Evolutionary conservation across 148 eudicot genomes (phyloP).

Genomic region (Dianthus caryophyllus): DNA sequence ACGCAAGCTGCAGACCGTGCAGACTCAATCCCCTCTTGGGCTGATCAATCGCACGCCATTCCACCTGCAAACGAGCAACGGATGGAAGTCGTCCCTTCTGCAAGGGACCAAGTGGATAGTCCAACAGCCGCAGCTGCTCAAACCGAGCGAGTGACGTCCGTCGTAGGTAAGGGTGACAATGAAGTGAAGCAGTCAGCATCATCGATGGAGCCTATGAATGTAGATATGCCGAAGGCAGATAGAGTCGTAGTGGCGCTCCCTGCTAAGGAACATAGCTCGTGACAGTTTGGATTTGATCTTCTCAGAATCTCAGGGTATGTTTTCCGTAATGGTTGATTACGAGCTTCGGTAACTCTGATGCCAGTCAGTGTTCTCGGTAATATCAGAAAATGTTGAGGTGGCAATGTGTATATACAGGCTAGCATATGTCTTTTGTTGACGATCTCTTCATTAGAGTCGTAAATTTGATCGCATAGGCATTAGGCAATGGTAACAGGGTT

Average conservation of each 20-base stretch:
- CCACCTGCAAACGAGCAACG: background rate
- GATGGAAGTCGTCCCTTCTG: conserved; percentile 13
- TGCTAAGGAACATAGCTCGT: conserved; percentile 15
- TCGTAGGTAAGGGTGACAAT: conserved; percentile 13
- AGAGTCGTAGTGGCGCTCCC: conserved; percentile 29
- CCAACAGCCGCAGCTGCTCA: background rate
- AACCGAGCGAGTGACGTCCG: conserved; percentile 12
- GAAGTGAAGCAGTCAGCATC: conserved; percentile 2
- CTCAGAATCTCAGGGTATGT: conserved; percentile 2
- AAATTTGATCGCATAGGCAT: background rate
- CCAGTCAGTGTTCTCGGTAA: background rate
- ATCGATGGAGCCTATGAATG: conserved; percentile 24
- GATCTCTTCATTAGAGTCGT: background rate
- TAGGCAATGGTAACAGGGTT: background rate
- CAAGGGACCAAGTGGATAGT: conserved; percentile 20
- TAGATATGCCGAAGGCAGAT: conserved; percentile 20
- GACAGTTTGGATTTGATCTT: background rate
- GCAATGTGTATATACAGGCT: conserved; percentile 13
- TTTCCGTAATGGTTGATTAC: background rate
- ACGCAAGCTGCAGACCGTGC: conserved; percentile 20
- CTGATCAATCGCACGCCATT: conserved; percentile 24
- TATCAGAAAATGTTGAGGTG: background rate
- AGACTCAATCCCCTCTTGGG: conserved; percentile 16
- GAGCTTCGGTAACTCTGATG: background rate
- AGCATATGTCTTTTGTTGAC: background rate